Conservation (phyloP, 495 filamentous ascomycete genomes). For the Penicillium robsamsonii region DNA sequence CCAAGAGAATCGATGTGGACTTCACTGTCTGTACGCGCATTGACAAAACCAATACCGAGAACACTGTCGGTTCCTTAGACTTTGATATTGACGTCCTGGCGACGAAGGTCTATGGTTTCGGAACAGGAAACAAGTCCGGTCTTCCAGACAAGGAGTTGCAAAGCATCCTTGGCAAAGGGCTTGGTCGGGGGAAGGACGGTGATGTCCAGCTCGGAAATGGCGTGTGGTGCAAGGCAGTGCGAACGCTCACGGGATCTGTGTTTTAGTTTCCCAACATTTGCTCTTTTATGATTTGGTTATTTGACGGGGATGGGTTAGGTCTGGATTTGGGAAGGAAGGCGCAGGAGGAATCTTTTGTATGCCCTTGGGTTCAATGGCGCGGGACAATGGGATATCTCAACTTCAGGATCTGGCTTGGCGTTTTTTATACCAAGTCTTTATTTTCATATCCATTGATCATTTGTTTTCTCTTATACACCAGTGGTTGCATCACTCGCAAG, state of each 20-base stretch:
- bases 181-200: slow-evolving; percentile 23
- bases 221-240: slow-evolving; percentile 43
- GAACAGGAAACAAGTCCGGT: slow-evolving; percentile 28
- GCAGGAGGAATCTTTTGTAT: background rate
- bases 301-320: slow-evolving; percentile 5
- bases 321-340: slow-evolving; percentile 6
- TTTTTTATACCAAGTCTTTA: background rate
- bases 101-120: slow-evolving; percentile 49
- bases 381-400: background rate
- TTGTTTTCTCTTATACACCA: background rate
- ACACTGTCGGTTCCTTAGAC: slow-evolving; percentile 31
- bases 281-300: background rate
- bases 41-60: slow-evolving; percentile 10
- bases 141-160: slow-evolving; percentile 40
- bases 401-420: slow-evolving; percentile 3
- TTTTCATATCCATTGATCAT: slow-evolving; percentile 5
- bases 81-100: slow-evolving; percentile 43
- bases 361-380: background rate
- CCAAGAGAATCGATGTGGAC: slow-evolving; percentile 43
- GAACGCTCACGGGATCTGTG: slow-evolving; percentile 35
- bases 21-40: slow-evolving; percentile 39
- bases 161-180: slow-evolving; percentile 35
- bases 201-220: slow-evolving; percentile 35
- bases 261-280: slow-evolving; percentile 25
- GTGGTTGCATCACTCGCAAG: background rate